A percentile compares a stretch with the other conserved stretches of the same genome.
Conservation (phyloP, 2,329 filamentous ascomycete species). For the Hymenoscyphus linearis region DNA sequence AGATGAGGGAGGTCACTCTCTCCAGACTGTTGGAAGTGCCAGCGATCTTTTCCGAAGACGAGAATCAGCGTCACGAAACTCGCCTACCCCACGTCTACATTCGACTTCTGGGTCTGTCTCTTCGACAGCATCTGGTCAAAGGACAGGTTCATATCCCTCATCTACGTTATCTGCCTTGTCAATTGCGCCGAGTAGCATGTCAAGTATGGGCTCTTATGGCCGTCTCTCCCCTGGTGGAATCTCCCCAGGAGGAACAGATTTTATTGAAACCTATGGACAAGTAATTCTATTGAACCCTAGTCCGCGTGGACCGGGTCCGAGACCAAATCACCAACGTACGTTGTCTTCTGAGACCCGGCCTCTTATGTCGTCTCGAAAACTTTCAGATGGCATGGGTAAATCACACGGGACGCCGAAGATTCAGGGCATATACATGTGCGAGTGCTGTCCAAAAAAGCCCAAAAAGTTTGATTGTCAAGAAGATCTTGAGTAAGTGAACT, state of each 20-base stretch:
- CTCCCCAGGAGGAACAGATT: conserved; percentile 38
- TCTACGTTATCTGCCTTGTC: conserved; percentile 52
- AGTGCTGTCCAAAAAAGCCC: conserved; percentile 95
- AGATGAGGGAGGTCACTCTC: conserved; percentile 38
- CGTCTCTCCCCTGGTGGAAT: conserved; percentile 55
- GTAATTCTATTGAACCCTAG: conserved; percentile 38
- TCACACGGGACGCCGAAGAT: conserved; percentile 46
- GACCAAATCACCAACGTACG: conserved; percentile 32
- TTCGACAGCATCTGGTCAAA: conserved; percentile 57
- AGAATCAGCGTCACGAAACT: conserved; percentile 48
- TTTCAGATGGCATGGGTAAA: conserved; percentile 39
- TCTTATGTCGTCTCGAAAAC: conserved; percentile 39
- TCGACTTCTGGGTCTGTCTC: conserved; percentile 57
- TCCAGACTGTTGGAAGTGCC: conserved; percentile 31
- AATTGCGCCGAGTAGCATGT: conserved; percentile 56
- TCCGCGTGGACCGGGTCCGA: conserved; percentile 33
- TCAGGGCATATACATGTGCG: conserved; percentile 66
- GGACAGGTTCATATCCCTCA: conserved; percentile 58
- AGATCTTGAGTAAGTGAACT: conserved; percentile 66
- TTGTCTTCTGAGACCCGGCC: conserved; percentile 35
- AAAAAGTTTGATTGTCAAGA: conserved; percentile 87
- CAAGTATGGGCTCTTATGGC: conserved; percentile 57
- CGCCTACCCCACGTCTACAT: conserved; percentile 50
- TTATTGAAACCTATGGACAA: conserved; percentile 48
- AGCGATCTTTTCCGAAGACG: conserved; percentile 32